Evolutionary conservation across 1,139 yeast species (phyloP).

Genomic region (Yamadazyma epiphylla): DNA sequence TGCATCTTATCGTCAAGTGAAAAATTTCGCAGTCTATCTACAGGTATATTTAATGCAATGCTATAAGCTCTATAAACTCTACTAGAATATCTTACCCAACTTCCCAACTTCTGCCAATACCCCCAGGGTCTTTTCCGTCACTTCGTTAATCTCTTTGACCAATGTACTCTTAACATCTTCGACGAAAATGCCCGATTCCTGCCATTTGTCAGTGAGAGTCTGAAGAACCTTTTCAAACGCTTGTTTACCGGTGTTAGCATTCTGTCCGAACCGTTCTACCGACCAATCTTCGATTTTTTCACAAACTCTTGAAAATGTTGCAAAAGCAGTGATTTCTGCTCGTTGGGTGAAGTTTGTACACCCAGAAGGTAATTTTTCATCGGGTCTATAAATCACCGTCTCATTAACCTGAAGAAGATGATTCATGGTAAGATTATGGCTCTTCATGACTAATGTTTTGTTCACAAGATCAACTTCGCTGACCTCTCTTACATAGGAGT

Average conservation of each 20-base stretch:
- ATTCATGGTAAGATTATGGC: constrained; percentile 83
- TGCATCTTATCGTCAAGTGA: constrained; percentile 1
- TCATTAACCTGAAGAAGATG: constrained; percentile 78
- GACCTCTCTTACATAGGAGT: constrained; percentile 83
- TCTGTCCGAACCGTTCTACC: constrained; percentile 81
- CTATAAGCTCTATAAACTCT: background rate
- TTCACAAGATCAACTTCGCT: constrained; percentile 72
- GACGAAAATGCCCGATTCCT: constrained; percentile 40
- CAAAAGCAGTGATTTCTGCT: constrained; percentile 88
- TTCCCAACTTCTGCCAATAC: constrained; percentile 40
- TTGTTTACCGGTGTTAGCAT: constrained; percentile 72
- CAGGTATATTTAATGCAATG: background rate
- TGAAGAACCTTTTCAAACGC: constrained; percentile 83
- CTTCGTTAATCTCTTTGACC: constrained; percentile 20
- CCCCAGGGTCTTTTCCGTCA: constrained; percentile 29
- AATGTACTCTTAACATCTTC: constrained; percentile 28
- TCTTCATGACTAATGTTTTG: constrained; percentile 69
- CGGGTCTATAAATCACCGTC: constrained; percentile 76
- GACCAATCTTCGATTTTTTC: constrained; percentile 91
- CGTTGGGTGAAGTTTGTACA: constrained; percentile 71
- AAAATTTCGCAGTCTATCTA: background rate
- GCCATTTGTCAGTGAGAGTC: constrained; percentile 50
- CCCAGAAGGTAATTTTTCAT: constrained; percentile 41
- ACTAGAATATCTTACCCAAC: constrained; percentile 22
- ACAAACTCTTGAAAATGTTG: constrained; percentile 64